Evolutionary conservation across 179 eudicot genomes (phyloP), one percentile per base, ranked within the genome.

Genomic region (Silene vulgaris): DNA sequence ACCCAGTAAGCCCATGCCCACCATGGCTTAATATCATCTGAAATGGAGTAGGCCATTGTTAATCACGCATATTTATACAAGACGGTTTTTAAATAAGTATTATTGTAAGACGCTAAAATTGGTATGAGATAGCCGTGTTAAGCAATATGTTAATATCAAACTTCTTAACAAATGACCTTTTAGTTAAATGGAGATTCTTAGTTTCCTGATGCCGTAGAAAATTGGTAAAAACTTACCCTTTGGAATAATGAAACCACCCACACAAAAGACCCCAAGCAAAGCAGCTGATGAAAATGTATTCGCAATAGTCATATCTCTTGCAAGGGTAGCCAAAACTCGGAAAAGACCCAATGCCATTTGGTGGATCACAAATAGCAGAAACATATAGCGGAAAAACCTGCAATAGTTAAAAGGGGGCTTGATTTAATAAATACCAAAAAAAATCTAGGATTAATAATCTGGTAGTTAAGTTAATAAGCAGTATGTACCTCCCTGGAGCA

Each of bases 1-100:
- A 92, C 72, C 98, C 98, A 94, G 77, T 85, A 89, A 62, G 87
- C 98, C 98, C 98, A 94, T n/a, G 71, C 63, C 99, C 97, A 92
- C 99, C 99, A 92, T 57, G 92, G 89, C 83, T 88, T 87, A 52
- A 92, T 82, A 89, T 88, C 82, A 48, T 75, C 98, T 94, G 89
- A 83, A 74, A 86, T 48, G 40, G 40, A 52, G 71, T 65, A 82
- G 13, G 11, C n/a, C 61, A 66, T 54, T 60, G n/a, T 56, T 56
- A 56, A 56, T 20, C 60, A 4, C 19, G 0, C 17, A 16, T n/a
- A 16, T 56, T 56, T 14, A 4, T n/a, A 56, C 17, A 56, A 56
- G 60, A 56, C 20, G 60, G 60, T 16, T 16, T 56, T 16, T 8
- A 20, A 20, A 56, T n/a, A 56, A 56, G 20, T 9, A 45, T 45